These are phyloP conservation scores for Senecio squalidus DNA, from an alignment of 140 eudicot genomes.

Conservation along the genomic window DNA sequence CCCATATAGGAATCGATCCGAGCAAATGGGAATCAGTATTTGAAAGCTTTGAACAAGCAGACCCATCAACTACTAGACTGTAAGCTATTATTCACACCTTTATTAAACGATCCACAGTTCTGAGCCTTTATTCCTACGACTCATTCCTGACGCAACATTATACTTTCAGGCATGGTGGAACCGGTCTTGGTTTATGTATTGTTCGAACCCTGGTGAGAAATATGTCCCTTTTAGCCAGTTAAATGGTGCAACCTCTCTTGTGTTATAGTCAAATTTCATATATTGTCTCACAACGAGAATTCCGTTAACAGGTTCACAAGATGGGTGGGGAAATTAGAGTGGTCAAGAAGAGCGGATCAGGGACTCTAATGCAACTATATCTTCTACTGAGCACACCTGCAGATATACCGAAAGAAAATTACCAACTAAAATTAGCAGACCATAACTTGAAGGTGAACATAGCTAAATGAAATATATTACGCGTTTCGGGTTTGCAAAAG, in stretches of 20 bases:
- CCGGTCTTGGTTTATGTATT: constrained; percentile 97
- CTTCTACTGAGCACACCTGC: constrained; percentile 57
- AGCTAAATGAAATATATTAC: background rate
- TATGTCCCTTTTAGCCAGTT: background rate
- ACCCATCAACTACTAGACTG: constrained; percentile 94
- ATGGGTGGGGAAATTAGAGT: constrained; percentile 98
- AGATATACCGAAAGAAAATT: constrained; percentile 35
- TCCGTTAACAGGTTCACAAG: constrained; percentile 63
- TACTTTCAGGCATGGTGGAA: constrained; percentile 92
- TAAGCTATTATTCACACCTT: constrained; percentile 30
- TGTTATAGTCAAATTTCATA: background rate
- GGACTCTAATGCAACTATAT: constrained; percentile 79
- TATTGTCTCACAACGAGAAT: constrained; percentile 2
- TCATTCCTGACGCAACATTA: background rate
- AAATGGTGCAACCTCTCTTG: constrained; percentile 1
- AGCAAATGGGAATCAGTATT: constrained; percentile 97
- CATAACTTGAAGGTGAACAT: constrained; percentile 52
- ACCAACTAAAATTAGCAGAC: constrained; percentile 36
- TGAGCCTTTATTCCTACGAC: background rate
- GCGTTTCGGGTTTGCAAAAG: background rate
- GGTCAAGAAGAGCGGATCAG: constrained; percentile 82
- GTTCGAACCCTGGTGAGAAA: constrained; percentile 86
- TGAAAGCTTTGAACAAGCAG: constrained; percentile 99
- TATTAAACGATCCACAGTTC: background rate
- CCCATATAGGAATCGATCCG: constrained; percentile 75